Conservation (phyloP, 2,329 filamentous ascomycete species). For the Blastomyces parvus region DNA sequence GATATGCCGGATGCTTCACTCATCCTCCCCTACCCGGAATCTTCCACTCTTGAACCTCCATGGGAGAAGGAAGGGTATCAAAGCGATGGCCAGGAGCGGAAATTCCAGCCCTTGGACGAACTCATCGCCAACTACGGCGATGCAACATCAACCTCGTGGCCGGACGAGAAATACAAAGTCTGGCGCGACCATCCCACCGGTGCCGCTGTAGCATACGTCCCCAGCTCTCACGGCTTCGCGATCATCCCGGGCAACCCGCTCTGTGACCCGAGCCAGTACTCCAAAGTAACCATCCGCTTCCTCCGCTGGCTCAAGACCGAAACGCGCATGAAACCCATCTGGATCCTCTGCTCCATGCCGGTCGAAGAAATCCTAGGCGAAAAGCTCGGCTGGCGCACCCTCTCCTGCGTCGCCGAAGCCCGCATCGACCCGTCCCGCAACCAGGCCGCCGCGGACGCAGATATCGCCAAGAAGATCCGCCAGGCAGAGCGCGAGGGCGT, state of each 20-base stretch:
- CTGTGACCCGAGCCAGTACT: constrained; percentile 69
- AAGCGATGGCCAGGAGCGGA: constrained; percentile 31
- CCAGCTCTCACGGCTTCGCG: constrained; percentile 63
- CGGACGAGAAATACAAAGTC: constrained; percentile 77
- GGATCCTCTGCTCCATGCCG: constrained; percentile 74
- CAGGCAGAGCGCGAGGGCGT: constrained; percentile 75
- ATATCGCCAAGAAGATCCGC: constrained; percentile 64
- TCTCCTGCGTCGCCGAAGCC: constrained; percentile 83
- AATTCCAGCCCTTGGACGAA: constrained; percentile 67
- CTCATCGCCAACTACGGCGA: constrained; percentile 94
- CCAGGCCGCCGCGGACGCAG: constrained; percentile 53
- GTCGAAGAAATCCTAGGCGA: constrained; percentile 71
- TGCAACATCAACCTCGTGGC: constrained; percentile 86
- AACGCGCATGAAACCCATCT: constrained; percentile 65
- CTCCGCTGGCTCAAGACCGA: constrained; percentile 65
- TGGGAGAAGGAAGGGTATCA: constrained; percentile 42
- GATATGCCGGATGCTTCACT: constrained; percentile 48
- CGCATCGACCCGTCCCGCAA: constrained; percentile 67
- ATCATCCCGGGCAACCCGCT: constrained; percentile 83
- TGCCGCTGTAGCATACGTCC: constrained; percentile 75
- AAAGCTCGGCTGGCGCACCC: constrained; percentile 75
- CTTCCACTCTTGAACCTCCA: constrained; percentile 65
- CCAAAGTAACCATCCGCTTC: constrained; percentile 62
- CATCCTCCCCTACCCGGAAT: constrained; percentile 72
- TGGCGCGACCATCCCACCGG: constrained; percentile 75